Evolutionary conservation across 1,284 basidiomycete species (phyloP).

Genomic region (Fistulinella staudtii): DNA sequence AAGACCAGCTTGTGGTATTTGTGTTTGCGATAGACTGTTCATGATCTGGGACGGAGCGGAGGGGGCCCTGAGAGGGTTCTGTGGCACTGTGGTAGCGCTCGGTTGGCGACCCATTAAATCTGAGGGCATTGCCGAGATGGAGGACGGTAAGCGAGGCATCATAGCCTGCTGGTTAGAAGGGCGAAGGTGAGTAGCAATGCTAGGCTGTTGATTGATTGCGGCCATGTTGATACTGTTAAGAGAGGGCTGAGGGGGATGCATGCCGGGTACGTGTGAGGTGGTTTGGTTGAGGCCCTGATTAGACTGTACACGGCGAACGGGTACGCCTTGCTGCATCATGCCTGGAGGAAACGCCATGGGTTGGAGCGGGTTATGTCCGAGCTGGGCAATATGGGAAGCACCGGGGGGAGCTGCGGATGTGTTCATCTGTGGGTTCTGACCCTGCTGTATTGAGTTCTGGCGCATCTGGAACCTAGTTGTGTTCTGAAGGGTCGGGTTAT

Average conservation of each 20-base stretch:
- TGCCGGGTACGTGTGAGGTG: slow-evolving; percentile 33
- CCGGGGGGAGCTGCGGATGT: slow-evolving; percentile 33
- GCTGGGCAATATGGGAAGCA: slow-evolving; percentile 37
- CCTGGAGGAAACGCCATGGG: slow-evolving; percentile 39
- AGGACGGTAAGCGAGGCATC: slow-evolving; percentile 33
- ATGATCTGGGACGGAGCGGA: slow-evolving; percentile 45
- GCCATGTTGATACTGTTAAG: slow-evolving; percentile 40
- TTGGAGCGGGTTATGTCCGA: slow-evolving; percentile 36
- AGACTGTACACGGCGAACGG: slow-evolving; percentile 47
- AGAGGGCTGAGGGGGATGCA: slow-evolving; percentile 36
- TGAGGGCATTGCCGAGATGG: slow-evolving; percentile 40
- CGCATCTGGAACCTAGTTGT: slow-evolving; percentile 28
- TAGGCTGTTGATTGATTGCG: slow-evolving; percentile 40
- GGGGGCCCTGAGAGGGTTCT: slow-evolving; percentile 38
- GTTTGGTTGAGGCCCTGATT: slow-evolving; percentile 42
- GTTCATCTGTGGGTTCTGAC: slow-evolving; percentile 39
- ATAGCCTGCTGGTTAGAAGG: slow-evolving; percentile 32
- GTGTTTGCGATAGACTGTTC: slow-evolving; percentile 47
- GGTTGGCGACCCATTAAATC: slow-evolving; percentile 40
- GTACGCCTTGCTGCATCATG: slow-evolving; percentile 36
- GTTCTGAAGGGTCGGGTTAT: slow-evolving; percentile 14
- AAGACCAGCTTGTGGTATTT: slow-evolving; percentile 32
- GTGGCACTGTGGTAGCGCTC: slow-evolving; percentile 37
- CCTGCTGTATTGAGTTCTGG: slow-evolving; percentile 29
- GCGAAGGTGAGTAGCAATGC: slow-evolving; percentile 36